Evolutionary conservation across 2,329 filamentous ascomycete species (phyloP).

Genomic region (Setomelanomma holmii): DNA sequence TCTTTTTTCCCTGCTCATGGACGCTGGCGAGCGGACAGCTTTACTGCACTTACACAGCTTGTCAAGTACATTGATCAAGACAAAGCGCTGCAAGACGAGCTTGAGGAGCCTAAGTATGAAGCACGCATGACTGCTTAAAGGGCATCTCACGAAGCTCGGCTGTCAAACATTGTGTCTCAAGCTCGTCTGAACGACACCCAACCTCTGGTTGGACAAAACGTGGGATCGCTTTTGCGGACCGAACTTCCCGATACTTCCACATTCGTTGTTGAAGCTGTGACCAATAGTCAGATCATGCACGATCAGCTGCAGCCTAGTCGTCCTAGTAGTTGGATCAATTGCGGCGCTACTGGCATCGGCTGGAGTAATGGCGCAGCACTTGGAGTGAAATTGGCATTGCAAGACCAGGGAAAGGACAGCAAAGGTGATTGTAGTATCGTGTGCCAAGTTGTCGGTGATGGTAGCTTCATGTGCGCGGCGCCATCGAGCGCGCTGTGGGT

Average conservation of each 20-base stretch:
- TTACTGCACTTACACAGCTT: conserved; percentile 54
- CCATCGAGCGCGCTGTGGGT: conserved; percentile 66
- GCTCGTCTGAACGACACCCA: conserved; percentile 22
- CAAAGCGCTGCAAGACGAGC: neutral
- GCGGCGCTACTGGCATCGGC: conserved; percentile 61
- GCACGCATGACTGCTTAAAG: conserved; percentile 15
- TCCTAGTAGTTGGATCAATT: conserved; percentile 61
- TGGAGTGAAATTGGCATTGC: conserved; percentile 56
- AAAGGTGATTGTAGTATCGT: conserved; percentile 51
- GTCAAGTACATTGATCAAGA: conserved; percentile 26
- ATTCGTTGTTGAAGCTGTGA: conserved; percentile 24
- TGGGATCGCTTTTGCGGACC: conserved; percentile 13
- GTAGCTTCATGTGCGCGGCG: conserved; percentile 64
- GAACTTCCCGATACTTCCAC: conserved; percentile 13
- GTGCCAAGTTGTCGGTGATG: conserved; percentile 64
- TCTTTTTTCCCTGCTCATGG: conserved; percentile 73
- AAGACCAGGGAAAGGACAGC: conserved; percentile 45
- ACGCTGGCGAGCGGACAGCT: conserved; percentile 71
- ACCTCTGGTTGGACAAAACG: conserved; percentile 21
- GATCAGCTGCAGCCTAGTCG: conserved; percentile 19
- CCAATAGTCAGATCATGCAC: conserved; percentile 10
- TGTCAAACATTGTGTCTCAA: conserved; percentile 28
- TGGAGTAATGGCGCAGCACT: conserved; percentile 62
- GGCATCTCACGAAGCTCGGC: conserved; percentile 11
- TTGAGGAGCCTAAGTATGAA: neutral